phyloP scores from a whole-genome alignment of 75 land plant genomes.

The Chamaecyparis obtusa region DNA sequence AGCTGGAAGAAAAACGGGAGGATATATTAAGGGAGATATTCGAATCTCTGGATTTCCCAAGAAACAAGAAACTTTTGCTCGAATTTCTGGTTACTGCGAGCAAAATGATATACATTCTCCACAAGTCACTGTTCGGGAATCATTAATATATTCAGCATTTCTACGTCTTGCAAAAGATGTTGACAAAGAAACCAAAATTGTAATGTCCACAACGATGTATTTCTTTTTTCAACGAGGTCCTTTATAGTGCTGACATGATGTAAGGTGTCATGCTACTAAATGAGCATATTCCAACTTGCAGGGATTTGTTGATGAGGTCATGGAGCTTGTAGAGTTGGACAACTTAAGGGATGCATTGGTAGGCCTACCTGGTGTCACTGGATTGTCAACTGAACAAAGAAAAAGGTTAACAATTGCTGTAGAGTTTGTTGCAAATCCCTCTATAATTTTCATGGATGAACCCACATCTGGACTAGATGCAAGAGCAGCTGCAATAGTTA shows the following conservation, averaged over 20 bases:
- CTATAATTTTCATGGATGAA: conserved; percentile 90
- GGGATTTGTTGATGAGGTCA: conserved; percentile 75
- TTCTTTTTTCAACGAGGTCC: no score
- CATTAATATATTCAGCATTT: conserved; percentile 76
- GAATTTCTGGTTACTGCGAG: conserved; percentile 79
- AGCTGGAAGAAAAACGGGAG: conserved; percentile 83
- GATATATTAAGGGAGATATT: conserved; percentile 81
- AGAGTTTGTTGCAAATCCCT: conserved; percentile 87
- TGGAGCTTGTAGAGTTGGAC: conserved; percentile 78
- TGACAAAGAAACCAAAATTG: conserved; percentile 38
- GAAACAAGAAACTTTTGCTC: conserved; percentile 74
- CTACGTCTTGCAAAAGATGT: conserved; percentile 74
- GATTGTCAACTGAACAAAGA: conserved; percentile 83
- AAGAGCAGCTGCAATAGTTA: conserved; percentile 73
- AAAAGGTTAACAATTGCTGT: conserved; percentile 83
- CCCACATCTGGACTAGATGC: conserved; percentile 87
- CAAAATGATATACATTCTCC: conserved; percentile 86
- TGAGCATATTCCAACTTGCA: no score
- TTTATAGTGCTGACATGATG: no score
- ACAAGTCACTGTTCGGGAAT: conserved; percentile 70
- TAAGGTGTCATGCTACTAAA: no score
- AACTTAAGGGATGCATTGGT: conserved; percentile 67
- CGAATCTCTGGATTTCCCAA: conserved; percentile 80
- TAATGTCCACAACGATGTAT: no score
- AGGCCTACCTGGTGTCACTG: conserved; percentile 75